Evolutionary conservation across 768 basidiomycete species (phyloP).

Genomic region (Myochromella boudieri): DNA sequence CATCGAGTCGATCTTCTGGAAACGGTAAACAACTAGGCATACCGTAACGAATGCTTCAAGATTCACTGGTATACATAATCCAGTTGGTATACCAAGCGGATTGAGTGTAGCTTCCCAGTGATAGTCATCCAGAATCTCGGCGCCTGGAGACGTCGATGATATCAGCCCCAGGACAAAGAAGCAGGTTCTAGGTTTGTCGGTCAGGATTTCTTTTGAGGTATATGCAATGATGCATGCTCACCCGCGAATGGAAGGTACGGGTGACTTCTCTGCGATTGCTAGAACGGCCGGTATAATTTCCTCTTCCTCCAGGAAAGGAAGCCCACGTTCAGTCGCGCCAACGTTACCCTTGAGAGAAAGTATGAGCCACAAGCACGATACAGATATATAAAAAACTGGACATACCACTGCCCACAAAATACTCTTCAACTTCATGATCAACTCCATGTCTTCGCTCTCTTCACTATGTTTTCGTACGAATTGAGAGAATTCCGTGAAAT

Average conservation of each 20-base stretch:
- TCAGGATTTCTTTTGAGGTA: not conserved
- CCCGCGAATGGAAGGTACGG: conserved; percentile 92
- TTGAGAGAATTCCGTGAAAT: conserved; percentile 88
- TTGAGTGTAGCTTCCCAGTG: conserved; percentile 91
- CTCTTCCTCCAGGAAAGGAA: conserved; percentile 95
- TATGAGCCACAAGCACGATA: not conserved
- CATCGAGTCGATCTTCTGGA: not conserved
- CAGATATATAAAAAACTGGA: conserved; percentile 15
- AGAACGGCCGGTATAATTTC: conserved; percentile 89
- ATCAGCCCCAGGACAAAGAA: conserved; percentile 95
- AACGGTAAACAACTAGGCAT: conserved; percentile 30
- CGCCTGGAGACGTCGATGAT: conserved; percentile 88
- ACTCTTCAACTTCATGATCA: conserved; percentile 90
- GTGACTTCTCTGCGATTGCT: conserved; percentile 87
- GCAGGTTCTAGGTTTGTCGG: conserved; percentile 65
- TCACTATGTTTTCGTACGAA: conserved; percentile 86
- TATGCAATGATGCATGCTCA: conserved; percentile 34
- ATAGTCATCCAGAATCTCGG: conserved; percentile 90
- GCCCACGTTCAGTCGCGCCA: conserved; percentile 84
- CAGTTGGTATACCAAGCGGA: conserved; percentile 83
- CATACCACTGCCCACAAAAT: conserved; percentile 95
- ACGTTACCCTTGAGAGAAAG: conserved; percentile 75
- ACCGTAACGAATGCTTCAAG: conserved; percentile 80
- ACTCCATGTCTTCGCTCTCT: conserved; percentile 79
- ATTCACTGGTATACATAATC: conserved; percentile 88